These are phyloP conservation scores for Lumnitzera racemosa DNA, from an alignment of 345 rosid species.

Conservation along the genomic window DNA sequence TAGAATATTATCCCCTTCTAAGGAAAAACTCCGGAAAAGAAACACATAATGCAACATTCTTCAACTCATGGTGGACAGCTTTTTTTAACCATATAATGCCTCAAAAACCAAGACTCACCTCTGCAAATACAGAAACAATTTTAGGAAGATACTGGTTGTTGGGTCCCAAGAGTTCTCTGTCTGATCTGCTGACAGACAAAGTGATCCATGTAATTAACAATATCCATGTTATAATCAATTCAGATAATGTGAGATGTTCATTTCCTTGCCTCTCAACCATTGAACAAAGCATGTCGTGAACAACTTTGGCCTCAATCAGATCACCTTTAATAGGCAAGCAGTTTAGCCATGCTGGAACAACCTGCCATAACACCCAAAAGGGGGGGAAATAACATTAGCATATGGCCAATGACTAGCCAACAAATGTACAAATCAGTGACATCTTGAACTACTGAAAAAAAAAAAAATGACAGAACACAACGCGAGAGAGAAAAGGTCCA, in stretches of 20 bases:
- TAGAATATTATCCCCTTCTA: neutral
- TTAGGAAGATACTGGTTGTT: constrained; percentile 84
- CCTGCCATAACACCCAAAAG: constrained; percentile 27
- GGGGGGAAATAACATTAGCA: no score
- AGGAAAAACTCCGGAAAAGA: neutral
- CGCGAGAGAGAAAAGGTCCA: no score
- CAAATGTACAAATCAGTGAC: no score
- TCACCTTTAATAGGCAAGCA: constrained; percentile 94
- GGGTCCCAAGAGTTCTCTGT: constrained; percentile 75
- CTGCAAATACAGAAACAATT: constrained; percentile 82
- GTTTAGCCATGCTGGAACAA: constrained; percentile 96
- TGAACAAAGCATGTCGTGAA: constrained; percentile 90
- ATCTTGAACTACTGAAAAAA: no score
- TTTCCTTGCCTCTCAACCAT: constrained; percentile 84
- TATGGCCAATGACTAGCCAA: no score
- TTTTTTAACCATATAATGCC: no score
- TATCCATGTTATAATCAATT: no score
- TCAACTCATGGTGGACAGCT: no score
- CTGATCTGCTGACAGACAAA: constrained; percentile 55
- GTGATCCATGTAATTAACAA: no score
- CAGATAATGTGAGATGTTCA: neutral
- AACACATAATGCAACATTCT: neutral
- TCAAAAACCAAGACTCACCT: constrained; percentile 27
- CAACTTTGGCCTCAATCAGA: constrained; percentile 93
- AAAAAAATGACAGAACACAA: no score